phyloP scores from a whole-genome alignment of 75 land plant species.

The Selaginella tamariscina region DNA sequence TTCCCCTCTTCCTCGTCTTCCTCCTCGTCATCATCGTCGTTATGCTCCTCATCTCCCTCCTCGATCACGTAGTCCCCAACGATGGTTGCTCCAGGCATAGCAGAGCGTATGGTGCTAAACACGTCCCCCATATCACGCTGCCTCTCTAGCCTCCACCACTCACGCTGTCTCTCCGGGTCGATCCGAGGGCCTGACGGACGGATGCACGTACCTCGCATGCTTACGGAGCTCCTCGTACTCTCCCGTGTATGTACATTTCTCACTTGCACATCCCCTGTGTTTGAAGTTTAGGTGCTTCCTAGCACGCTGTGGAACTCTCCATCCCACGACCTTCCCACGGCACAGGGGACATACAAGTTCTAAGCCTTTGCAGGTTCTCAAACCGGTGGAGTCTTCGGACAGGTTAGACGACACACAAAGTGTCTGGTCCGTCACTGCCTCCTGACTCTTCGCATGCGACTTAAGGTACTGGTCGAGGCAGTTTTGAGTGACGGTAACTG shows the following conservation, averaged over 20 bases:
- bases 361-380: background rate
- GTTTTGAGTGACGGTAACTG: background rate
- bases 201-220: slow-evolving; percentile 1
- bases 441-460: background rate
- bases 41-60: background rate
- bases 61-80: slow-evolving; percentile 12
- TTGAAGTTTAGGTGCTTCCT: background rate
- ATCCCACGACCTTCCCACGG: background rate
- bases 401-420: background rate
- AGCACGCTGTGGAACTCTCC: background rate
- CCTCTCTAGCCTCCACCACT: slow-evolving; percentile 6
- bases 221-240: background rate
- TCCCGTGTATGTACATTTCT: background rate
- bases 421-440: background rate
- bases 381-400: background rate
- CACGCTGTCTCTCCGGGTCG: background rate
- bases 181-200: background rate
- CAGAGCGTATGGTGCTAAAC: slow-evolving; percentile 1
- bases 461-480: slow-evolving; percentile 6
- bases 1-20: too few species aligned
- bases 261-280: background rate
- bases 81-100: background rate
- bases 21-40: background rate
- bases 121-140: slow-evolving; percentile 2
- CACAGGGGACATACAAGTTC: slow-evolving; percentile 7